Conservation (phyloP, 306 rosid genomes). For the Pachyrhizus erosus region DNA sequence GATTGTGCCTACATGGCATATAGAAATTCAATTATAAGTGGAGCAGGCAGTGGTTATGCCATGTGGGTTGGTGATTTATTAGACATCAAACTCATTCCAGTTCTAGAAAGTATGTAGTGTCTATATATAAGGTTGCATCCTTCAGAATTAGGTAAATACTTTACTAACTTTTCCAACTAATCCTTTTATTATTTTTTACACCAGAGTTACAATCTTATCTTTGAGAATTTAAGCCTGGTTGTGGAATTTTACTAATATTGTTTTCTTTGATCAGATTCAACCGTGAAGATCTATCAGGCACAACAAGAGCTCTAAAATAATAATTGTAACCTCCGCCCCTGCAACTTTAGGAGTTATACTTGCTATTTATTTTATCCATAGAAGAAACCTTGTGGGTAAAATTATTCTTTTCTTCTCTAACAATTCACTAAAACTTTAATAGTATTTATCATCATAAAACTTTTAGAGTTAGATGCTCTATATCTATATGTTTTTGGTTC, state of each 20-base stretch:
- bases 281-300: not conserved
- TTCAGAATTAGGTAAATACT: not conserved
- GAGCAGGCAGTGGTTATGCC: slow-evolving; percentile 22
- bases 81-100: not conserved
- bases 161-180: not conserved
- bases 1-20: slow-evolving; percentile 58
- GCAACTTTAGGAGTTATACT: slow-evolving; percentile 6
- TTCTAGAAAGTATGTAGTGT: not conserved
- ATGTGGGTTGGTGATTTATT: slow-evolving; percentile 23
- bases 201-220: not conserved
- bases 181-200: not conserved
- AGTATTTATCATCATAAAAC: no score
- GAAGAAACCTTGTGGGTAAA: slow-evolving; percentile 4
- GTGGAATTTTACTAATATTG: not conserved
- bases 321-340: not conserved
- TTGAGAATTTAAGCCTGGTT: not conserved
- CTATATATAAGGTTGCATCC: not conserved
- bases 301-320: not conserved
- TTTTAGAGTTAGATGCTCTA: no score
- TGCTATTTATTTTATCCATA: not conserved
- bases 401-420: not conserved
- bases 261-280: not conserved
- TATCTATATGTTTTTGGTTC: no score
- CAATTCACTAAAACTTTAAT: not conserved
- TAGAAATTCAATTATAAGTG: slow-evolving; percentile 18